Conservation (phyloP, 2,329 filamentous ascomycete species). For the Bimuria novae-zelandiae region DNA sequence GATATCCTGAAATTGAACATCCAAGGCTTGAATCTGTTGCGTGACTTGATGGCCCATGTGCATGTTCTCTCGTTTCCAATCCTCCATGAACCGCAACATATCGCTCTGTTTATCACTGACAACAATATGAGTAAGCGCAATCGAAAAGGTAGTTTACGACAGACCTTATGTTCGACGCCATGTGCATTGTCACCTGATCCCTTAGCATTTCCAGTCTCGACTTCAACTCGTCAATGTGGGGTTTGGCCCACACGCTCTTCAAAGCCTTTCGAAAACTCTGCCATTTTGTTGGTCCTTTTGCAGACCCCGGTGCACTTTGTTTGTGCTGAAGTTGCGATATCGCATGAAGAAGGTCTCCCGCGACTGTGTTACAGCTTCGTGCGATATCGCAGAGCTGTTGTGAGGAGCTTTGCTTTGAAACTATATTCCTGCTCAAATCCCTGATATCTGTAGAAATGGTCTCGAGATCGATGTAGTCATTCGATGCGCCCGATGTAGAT, state of each 20-base stretch:
- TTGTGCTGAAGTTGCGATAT: not conserved
- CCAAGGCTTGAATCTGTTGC: too few species aligned
- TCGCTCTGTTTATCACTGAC: too few species aligned
- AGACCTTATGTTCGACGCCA: constrained; percentile 1
- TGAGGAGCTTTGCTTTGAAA: not conserved
- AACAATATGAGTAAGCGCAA: too few species aligned
- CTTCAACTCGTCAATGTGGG: constrained; percentile 3
- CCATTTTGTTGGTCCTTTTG: not conserved
- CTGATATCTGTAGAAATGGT: constrained; percentile 2
- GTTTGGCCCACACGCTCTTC: constrained; percentile 5
- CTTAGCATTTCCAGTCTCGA: constrained; percentile 2
- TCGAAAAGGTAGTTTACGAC: too few species aligned
- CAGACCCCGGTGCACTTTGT: too few species aligned
- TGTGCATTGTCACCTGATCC: constrained; percentile 4
- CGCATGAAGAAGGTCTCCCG: not conserved
- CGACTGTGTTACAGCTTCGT: not conserved
- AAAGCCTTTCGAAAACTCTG: constrained; percentile 10
- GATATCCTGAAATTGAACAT: too few species aligned
- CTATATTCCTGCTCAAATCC: too few species aligned
- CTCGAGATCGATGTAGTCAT: not conserved
- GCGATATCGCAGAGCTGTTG: not conserved
- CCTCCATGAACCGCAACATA: too few species aligned
- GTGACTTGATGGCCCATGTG: too few species aligned
- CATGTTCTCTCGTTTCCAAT: not conserved
- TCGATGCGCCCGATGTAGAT: not conserved